phyloP scores from a whole-genome alignment of 371 early-diverging fungal species.

The Lichtheimia ramosa region DNA sequence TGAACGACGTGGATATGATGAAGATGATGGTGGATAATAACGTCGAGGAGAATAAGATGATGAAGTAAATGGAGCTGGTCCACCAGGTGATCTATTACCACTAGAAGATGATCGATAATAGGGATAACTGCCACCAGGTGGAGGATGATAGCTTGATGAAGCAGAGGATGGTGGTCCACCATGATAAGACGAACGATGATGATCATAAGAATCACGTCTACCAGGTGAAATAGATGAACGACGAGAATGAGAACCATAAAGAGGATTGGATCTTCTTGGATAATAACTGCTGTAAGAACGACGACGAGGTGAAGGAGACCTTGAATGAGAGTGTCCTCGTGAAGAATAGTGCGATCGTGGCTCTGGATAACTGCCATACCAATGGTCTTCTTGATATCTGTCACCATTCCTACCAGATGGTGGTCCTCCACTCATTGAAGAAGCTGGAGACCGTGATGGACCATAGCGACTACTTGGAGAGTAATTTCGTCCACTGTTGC shows the following conservation, averaged over 20 bases:
- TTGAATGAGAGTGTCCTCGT: slow-evolving; percentile 33
- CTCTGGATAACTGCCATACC: slow-evolving; percentile 21
- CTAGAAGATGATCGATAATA: slow-evolving; percentile 8
- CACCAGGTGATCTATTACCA: slow-evolving; percentile 7
- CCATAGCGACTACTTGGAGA: slow-evolving; percentile 7
- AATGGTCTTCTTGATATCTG: slow-evolving; percentile 9
- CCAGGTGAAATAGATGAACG: slow-evolving; percentile 31
- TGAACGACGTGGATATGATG: slow-evolving; percentile 4
- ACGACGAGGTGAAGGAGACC: slow-evolving; percentile 31
- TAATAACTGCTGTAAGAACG: slow-evolving; percentile 35
- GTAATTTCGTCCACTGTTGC: slow-evolving; percentile 7
- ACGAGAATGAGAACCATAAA: slow-evolving; percentile 19
- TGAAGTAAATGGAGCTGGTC: slow-evolving; percentile 4
- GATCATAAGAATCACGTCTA: slow-evolving; percentile 35
- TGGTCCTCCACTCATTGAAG: neutral
- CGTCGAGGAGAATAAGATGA: slow-evolving; percentile 16
- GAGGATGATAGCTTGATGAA: neutral
- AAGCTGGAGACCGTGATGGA: slow-evolving; percentile 12
- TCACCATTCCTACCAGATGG: slow-evolving; percentile 4
- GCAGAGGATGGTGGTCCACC: too few species aligned
- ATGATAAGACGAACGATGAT: slow-evolving; percentile 15
- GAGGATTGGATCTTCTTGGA: slow-evolving; percentile 15
- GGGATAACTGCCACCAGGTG: neutral
- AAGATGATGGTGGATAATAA: slow-evolving; percentile 16
- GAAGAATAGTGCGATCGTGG: slow-evolving; percentile 16